Evolutionary conservation across 2,329 filamentous ascomycete genomes (phyloP).

Genomic region (Cytospora chrysosperma): DNA sequence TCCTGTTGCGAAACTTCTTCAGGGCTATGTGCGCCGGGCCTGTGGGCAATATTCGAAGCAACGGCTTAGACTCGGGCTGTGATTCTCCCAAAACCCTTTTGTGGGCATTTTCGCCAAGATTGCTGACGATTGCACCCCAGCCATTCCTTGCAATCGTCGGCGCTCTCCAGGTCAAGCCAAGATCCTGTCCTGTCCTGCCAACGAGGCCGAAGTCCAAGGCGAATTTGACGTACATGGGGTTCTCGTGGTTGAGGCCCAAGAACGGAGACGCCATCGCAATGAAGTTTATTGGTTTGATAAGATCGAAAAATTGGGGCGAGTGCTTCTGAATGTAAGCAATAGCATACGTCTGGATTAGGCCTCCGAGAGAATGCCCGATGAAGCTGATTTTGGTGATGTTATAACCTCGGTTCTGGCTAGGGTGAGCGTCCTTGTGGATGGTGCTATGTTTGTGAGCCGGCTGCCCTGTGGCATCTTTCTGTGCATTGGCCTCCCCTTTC

Average conservation of each 20-base stretch:
- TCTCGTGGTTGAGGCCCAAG: constrained; percentile 92
- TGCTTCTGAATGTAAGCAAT: constrained; percentile 97
- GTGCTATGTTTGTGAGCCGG: constrained; percentile 49
- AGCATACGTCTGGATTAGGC: constrained; percentile 88
- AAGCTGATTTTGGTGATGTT: constrained; percentile 94
- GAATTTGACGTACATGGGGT: constrained; percentile 95
- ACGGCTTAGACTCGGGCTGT: constrained; percentile 81
- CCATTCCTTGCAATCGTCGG: constrained; percentile 82
- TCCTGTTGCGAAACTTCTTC: constrained; percentile 84
- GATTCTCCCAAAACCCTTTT: constrained; percentile 56
- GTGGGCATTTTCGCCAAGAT: constrained; percentile 68
- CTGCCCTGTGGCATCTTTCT: constrained; percentile 34
- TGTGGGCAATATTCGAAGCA: constrained; percentile 84
- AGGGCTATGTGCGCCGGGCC: constrained; percentile 87
- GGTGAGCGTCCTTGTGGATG: constrained; percentile 41
- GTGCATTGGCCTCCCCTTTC: constrained; percentile 42
- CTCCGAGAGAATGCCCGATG: constrained; percentile 86
- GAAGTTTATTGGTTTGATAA: constrained; percentile 87
- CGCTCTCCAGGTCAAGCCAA: constrained; percentile 90
- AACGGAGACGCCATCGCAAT: constrained; percentile 85
- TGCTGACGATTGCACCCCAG: constrained; percentile 84
- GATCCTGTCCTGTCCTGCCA: constrained; percentile 91
- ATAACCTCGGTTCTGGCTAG: constrained; percentile 58
- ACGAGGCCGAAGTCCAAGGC: constrained; percentile 94
- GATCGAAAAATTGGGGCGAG: constrained; percentile 83